These are phyloP conservation scores for Fusarium abutilonis DNA, from an alignment of 2,329 filamentous ascomycete species.

Conservation along the genomic window DNA sequence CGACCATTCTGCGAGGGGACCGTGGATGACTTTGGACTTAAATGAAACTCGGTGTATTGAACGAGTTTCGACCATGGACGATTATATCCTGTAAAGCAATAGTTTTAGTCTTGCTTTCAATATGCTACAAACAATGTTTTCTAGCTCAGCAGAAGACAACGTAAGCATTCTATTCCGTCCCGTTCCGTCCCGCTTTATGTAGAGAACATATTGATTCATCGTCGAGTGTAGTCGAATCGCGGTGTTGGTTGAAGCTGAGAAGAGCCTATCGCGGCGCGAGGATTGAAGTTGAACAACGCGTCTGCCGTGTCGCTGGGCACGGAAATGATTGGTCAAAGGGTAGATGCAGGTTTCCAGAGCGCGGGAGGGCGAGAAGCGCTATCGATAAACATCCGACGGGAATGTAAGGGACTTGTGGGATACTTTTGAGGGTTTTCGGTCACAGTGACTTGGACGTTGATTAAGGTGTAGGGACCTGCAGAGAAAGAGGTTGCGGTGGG, in stretches of 20 bases:
- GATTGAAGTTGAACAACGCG: slow-evolving; percentile 36
- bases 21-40: slow-evolving; percentile 23
- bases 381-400: slow-evolving; percentile 44
- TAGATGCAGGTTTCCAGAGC: slow-evolving; percentile 35
- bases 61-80: slow-evolving; percentile 16
- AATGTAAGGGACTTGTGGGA: slow-evolving; percentile 8
- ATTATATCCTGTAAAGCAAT: slow-evolving; percentile 18
- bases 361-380: slow-evolving; percentile 40
- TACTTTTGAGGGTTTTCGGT: slow-evolving; percentile 8
- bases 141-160: slow-evolving; percentile 3
- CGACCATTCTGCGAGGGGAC: slow-evolving; percentile 10
- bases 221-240: slow-evolving; percentile 7
- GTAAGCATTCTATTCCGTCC: slow-evolving; percentile 9
- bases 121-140: neutral
- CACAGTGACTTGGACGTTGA: neutral
- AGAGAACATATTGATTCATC: neutral
- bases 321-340: slow-evolving; percentile 34
- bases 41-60: neutral
- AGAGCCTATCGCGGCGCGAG: slow-evolving; percentile 33
- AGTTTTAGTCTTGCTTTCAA: slow-evolving; percentile 1
- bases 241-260: slow-evolving; percentile 12
- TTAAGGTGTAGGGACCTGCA: slow-evolving; percentile 17
- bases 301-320: slow-evolving; percentile 40
- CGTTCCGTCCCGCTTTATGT: slow-evolving; percentile 9
- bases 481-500: slow-evolving; percentile 30